phyloP scores from a whole-genome alignment of 441 rosid species.

The Breynia disticha region DNA sequence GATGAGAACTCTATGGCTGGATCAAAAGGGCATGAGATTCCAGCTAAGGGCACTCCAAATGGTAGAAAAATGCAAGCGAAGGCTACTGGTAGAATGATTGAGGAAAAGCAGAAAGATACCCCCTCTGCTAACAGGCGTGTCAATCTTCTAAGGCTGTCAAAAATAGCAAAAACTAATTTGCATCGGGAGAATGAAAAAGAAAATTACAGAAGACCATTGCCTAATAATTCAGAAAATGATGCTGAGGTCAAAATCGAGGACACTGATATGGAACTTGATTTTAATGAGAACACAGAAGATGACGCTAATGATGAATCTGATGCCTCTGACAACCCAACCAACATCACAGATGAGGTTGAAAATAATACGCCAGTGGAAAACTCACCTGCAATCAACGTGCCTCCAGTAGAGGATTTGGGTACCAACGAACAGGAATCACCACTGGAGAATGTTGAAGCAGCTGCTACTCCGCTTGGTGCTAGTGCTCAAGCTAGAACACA shows the following conservation, averaged over 20 bases:
- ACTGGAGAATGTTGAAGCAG: slow-evolving; percentile 41
- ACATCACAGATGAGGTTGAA: slow-evolving; percentile 35
- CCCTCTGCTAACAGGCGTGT: slow-evolving; percentile 52
- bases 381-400: slow-evolving; percentile 25
- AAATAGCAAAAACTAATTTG: slow-evolving; percentile 81
- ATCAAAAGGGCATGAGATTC: slow-evolving; percentile 52
- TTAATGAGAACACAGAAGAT: slow-evolving; percentile 70
- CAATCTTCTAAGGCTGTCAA: slow-evolving; percentile 83
- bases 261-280: slow-evolving; percentile 96
- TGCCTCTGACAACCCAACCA: slow-evolving; percentile 39
- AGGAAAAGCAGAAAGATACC: slow-evolving; percentile 61
- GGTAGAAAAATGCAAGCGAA: slow-evolving; percentile 51
- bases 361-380: slow-evolving; percentile 31
- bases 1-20: slow-evolving; percentile 52
- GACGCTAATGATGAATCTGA: slow-evolving; percentile 75
- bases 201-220: slow-evolving; percentile 79
- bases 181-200: slow-evolving; percentile 95
- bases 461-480: slow-evolving; percentile 50
- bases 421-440: slow-evolving; percentile 45
- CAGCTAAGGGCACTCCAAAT: slow-evolving; percentile 46
- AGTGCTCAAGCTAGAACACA: slow-evolving; percentile 57
- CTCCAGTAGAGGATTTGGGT: slow-evolving; percentile 41
- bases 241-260: slow-evolving; percentile 87
- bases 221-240: slow-evolving; percentile 64
- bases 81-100: slow-evolving; percentile 39